Percentiles rank a stretch among this genome's conserved stretches.
Evolutionary conservation across 2,329 filamentous ascomycete species (phyloP).

Genomic region (Fusarium sp.): DNA sequence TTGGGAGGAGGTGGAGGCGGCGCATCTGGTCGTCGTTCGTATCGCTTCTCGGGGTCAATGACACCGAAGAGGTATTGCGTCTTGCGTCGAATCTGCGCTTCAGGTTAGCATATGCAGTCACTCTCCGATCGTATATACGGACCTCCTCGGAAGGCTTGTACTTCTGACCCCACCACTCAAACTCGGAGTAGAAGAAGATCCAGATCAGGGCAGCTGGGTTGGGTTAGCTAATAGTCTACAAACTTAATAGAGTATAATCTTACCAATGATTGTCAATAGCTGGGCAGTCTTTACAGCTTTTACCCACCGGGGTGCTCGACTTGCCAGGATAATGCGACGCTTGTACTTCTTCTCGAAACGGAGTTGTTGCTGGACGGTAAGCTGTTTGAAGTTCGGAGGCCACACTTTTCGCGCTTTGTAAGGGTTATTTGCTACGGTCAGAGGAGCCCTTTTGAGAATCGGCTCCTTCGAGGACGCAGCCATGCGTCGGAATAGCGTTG

Average conservation of each 20-base stretch:
- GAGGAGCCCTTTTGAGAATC: slow-evolving; percentile 48
- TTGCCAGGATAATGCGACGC: slow-evolving; percentile 74
- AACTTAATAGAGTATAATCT: neutral
- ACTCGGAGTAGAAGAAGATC: slow-evolving; percentile 61
- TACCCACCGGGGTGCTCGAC: slow-evolving; percentile 74
- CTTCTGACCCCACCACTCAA: slow-evolving; percentile 61
- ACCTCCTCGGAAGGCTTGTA: slow-evolving; percentile 63
- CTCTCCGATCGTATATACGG: slow-evolving; percentile 7
- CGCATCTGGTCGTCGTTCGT: slow-evolving; percentile 59
- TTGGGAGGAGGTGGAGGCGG: slow-evolving; percentile 51
- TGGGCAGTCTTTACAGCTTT: slow-evolving; percentile 77
- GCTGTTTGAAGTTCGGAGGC: slow-evolving; percentile 82
- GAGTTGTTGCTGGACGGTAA: slow-evolving; percentile 81
- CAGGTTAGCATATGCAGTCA: slow-evolving; percentile 20
- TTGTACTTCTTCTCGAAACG: slow-evolving; percentile 85
- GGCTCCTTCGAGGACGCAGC: slow-evolving; percentile 52
- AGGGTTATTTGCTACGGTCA: slow-evolving; percentile 66
- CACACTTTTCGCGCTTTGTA: slow-evolving; percentile 80
- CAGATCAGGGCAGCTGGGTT: slow-evolving; percentile 56
- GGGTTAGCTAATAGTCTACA: slow-evolving; percentile 24
- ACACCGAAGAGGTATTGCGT: slow-evolving; percentile 59
- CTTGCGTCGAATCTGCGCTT: slow-evolving; percentile 55
- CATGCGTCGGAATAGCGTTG: slow-evolving; percentile 55
- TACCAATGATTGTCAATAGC: slow-evolving; percentile 71
- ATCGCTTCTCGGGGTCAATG: slow-evolving; percentile 60